A percentile compares a stretch with the other conserved stretches of the same genome.
Conservation (phyloP, 306 rosid genomes). For the Cucurbita moschata region DNA sequence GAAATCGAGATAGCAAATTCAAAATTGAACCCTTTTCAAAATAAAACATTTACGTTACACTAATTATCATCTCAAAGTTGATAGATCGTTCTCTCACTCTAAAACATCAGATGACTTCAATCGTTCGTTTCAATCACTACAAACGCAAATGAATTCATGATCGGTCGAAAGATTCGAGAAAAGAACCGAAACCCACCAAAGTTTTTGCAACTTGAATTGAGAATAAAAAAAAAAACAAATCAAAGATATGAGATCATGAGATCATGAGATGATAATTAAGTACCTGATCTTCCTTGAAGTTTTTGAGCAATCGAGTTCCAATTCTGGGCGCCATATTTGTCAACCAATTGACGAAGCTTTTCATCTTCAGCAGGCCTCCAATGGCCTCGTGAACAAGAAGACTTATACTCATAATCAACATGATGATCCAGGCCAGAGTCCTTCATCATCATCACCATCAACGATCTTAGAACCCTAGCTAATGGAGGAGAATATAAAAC, state of each 20-base stretch:
- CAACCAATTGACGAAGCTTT: slow-evolving; percentile 60
- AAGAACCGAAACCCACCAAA: not conserved
- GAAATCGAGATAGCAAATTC: not conserved
- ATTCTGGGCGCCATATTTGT: slow-evolving; percentile 79
- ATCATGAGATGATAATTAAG: not conserved
- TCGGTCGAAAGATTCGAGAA: not conserved
- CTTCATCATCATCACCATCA: slow-evolving; percentile 27
- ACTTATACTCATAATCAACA: slow-evolving; percentile 27
- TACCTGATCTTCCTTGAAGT: slow-evolving; percentile 97
- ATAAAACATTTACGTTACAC: not conserved
- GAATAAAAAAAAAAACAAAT: not conserved
- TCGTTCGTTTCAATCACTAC: not conserved
- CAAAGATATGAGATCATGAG: not conserved
- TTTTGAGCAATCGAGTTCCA: slow-evolving; percentile 94
- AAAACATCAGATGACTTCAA: no score
- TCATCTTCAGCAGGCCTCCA: slow-evolving; percentile 93
- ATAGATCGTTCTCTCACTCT: not conserved
- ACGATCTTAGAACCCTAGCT: not conserved
- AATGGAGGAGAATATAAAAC: slow-evolving; percentile 18
- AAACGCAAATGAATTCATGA: not conserved
- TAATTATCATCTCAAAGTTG: not conserved
- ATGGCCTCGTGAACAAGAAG: slow-evolving; percentile 65
- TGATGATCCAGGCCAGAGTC: slow-evolving; percentile 17
- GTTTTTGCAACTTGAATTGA: not conserved
- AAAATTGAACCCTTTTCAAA: not conserved